Percentiles rank a stretch among this genome's conserved stretches.
Evolutionary conservation across 305 asterid species (phyloP).

Genomic region (Striga hermonthica): DNA sequence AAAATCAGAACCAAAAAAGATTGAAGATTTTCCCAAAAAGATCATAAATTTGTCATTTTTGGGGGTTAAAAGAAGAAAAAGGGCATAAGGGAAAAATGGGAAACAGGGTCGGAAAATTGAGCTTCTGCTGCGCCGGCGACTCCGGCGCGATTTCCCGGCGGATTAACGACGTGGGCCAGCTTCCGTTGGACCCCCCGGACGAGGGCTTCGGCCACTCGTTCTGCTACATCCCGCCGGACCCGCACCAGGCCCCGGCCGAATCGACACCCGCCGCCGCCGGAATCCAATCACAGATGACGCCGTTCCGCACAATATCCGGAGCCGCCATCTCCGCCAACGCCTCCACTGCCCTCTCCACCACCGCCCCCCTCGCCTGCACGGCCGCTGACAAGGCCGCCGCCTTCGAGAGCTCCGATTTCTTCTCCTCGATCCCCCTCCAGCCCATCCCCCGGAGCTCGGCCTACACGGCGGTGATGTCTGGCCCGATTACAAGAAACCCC

Average conservation of each 20-base stretch:
- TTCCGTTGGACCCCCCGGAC: constrained; percentile 51
- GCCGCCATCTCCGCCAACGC: constrained; percentile 94
- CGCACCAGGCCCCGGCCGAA: constrained; percentile 43
- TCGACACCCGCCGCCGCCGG: constrained; percentile 29
- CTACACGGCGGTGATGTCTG: constrained; percentile 48
- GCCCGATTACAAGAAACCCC: constrained; percentile 50
- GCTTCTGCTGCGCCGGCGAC: constrained; percentile 62
- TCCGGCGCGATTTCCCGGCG: constrained; percentile 69
- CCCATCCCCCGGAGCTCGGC: constrained; percentile 67
- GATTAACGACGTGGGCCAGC: constrained; percentile 42
- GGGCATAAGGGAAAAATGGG: constrained; percentile 31
- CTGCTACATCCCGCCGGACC: constrained; percentile 68
- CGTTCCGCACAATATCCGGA: constrained; percentile 75
- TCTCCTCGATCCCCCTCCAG: constrained; percentile 66
- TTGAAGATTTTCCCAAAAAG: too few relatives aligned
- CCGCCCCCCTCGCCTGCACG: constrained; percentile 29
- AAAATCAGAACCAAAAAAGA: too few relatives aligned
- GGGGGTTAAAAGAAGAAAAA: too few relatives aligned
- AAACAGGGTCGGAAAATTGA: constrained; percentile 54
- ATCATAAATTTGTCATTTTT: too few relatives aligned
- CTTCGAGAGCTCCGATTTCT: constrained; percentile 78
- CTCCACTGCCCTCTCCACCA: constrained; percentile 72
- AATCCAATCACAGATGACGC: constrained; percentile 35
- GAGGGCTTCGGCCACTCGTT: constrained; percentile 85
- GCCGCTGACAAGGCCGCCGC: constrained; percentile 73